phyloP scores from a whole-genome alignment of 768 basidiomycete species.

The Boletus rex-veris region DNA sequence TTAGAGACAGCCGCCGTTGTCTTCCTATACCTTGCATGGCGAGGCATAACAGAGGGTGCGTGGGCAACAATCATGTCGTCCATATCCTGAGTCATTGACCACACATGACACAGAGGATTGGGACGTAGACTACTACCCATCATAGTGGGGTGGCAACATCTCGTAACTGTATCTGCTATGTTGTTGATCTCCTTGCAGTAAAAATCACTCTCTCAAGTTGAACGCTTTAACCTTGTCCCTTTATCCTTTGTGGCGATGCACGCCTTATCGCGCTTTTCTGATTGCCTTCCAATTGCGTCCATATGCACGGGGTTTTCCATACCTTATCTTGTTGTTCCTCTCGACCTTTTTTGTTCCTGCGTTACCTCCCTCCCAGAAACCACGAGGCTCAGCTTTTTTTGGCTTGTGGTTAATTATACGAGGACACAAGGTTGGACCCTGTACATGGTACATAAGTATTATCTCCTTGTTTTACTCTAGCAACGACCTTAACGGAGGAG shows the following conservation, averaged over 20 bases:
- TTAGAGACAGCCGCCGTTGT: conserved; percentile 75
- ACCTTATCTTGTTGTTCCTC: neutral
- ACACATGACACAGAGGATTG: conserved; percentile 39
- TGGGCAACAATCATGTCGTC: conserved; percentile 1
- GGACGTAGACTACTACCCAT: conserved; percentile 50
- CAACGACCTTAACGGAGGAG: neutral
- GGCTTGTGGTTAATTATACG: neutral
- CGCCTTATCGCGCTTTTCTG: neutral
- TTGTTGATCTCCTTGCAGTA: conserved; percentile 2
- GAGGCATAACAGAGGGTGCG: conserved; percentile 84
- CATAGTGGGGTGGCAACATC: conserved; percentile 17
- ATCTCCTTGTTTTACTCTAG: neutral
- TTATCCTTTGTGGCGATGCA: conserved; percentile 6
- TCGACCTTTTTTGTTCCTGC: neutral
- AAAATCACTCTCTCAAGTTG: neutral
- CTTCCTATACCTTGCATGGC: conserved; percentile 76
- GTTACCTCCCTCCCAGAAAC: conserved; percentile 3
- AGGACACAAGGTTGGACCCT: conserved; percentile 7
- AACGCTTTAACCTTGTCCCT: conserved; percentile 6
- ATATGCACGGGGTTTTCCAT: neutral
- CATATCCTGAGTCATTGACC: neutral
- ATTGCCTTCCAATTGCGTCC: neutral
- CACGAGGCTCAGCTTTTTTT: neutral
- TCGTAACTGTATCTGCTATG: conserved; percentile 14
- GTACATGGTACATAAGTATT: conserved; percentile 1